phyloP scores from a whole-genome alignment of 257 asterid genomes.

The Przewalskia tangutica region DNA sequence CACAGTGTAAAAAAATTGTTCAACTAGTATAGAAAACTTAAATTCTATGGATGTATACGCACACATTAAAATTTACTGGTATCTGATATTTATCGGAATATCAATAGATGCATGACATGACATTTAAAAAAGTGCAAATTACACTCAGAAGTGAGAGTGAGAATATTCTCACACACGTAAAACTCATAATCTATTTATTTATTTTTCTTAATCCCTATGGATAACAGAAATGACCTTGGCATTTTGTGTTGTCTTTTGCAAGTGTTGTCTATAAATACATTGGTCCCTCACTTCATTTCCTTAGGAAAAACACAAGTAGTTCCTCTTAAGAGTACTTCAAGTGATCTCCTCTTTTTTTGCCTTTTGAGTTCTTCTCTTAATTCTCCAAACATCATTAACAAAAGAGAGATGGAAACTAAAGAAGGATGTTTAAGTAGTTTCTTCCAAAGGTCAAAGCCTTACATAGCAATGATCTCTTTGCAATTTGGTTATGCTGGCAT shows the following conservation, averaged over 20 bases:
- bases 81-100: no score
- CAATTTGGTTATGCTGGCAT: slow-evolving; percentile 77
- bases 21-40: no score
- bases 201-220: neutral
- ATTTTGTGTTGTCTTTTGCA: neutral
- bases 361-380: neutral
- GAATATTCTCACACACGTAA: neutral
- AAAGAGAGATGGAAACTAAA: slow-evolving; percentile 14
- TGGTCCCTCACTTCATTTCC: neutral
- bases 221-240: neutral
- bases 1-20: no score
- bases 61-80: neutral
- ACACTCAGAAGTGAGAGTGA: neutral
- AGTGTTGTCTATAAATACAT: slow-evolving; percentile 2
- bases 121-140: neutral
- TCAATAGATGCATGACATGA: neutral
- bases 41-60: no score
- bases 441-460: slow-evolving; percentile 41
- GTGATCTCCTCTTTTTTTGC: neutral
- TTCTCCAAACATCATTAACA: neutral
- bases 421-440: slow-evolving; percentile 1
- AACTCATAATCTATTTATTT: neutral
- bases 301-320: slow-evolving; percentile 2
- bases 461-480: slow-evolving; percentile 50
- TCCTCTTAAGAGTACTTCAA: neutral